phyloP scores from a whole-genome alignment of 768 basidiomycete genomes.

The Leucocoprinus leucothites region DNA sequence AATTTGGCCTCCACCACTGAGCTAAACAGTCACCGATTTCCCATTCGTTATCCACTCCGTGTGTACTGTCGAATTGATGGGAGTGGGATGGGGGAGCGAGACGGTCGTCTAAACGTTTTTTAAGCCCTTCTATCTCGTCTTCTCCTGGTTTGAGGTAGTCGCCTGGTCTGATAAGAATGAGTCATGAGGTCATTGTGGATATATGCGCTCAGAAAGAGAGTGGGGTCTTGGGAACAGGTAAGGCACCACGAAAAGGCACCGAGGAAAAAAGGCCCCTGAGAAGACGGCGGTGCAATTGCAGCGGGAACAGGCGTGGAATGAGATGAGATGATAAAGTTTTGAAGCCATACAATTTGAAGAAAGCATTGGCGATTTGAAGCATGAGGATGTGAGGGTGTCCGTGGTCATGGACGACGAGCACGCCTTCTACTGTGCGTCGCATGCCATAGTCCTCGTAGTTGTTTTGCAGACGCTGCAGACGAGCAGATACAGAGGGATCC shows the following conservation, averaged over 20 bases:
- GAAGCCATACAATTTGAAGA: constrained; percentile 87
- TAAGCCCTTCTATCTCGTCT: constrained; percentile 88
- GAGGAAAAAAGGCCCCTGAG: no score
- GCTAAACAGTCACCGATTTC: constrained; percentile 95
- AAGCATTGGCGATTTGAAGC: constrained; percentile 97
- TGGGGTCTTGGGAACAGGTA: constrained; percentile 4
- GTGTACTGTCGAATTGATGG: constrained; percentile 69
- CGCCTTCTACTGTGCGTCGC: constrained; percentile 91
- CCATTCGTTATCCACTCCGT: constrained; percentile 88
- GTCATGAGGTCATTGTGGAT: constrained; percentile 2
- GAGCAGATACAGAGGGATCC: constrained; percentile 93
- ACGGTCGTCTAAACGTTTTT: constrained; percentile 83
- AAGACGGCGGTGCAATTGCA: no score
- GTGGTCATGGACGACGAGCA: constrained; percentile 91
- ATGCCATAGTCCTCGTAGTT: constrained; percentile 98
- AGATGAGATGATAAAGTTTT: background rate
- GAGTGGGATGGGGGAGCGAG: constrained; percentile 76
- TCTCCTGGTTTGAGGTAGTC: constrained; percentile 98
- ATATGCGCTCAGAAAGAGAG: background rate
- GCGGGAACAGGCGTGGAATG: no score
- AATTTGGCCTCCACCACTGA: constrained; percentile 98
- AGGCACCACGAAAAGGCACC: constrained; percentile 1
- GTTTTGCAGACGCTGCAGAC: constrained; percentile 89
- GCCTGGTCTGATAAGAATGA: constrained; percentile 64
- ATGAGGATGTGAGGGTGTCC: constrained; percentile 97